Percentiles rank a stretch among this genome's conserved stretches.
Evolutionary conservation across 371 early-diverging fungal genomes (phyloP).

Genomic region (Circinella umbellata): DNA sequence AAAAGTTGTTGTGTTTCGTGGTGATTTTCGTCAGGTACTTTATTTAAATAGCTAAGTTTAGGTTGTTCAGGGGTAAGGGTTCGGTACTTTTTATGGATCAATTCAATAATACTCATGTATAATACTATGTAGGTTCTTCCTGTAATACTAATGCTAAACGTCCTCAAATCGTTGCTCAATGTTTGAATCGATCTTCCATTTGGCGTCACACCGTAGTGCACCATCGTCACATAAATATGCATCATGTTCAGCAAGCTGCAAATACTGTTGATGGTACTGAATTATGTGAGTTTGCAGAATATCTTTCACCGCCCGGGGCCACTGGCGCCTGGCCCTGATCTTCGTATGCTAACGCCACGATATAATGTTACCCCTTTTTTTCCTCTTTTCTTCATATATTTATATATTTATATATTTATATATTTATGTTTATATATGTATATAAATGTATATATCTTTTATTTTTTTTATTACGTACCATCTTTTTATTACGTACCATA

Average conservation of each 20-base stretch:
- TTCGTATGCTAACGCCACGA: background rate
- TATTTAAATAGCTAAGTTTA: no score
- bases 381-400: no score
- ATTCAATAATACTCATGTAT: no score
- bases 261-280: background rate
- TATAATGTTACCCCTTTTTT: background rate
- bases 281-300: conserved; percentile 16
- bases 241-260: conserved; percentile 12
- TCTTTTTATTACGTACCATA: no score
- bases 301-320: conserved; percentile 9
- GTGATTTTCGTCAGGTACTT: conserved; percentile 13
- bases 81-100: no score
- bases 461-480: no score
- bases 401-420: no score
- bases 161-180: conserved; percentile 4
- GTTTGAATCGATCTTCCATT: background rate
- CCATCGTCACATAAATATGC: conserved; percentile 17
- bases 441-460: no score
- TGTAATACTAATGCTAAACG: conserved; percentile 9
- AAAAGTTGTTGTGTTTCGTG: conserved; percentile 26
- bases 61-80: no score
- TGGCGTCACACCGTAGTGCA: conserved; percentile 3
- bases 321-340: background rate
- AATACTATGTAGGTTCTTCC: no score
- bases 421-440: no score